Evolutionary conservation across 2,329 filamentous ascomycete species (phyloP).

Genomic region (Cercospora canescens): DNA sequence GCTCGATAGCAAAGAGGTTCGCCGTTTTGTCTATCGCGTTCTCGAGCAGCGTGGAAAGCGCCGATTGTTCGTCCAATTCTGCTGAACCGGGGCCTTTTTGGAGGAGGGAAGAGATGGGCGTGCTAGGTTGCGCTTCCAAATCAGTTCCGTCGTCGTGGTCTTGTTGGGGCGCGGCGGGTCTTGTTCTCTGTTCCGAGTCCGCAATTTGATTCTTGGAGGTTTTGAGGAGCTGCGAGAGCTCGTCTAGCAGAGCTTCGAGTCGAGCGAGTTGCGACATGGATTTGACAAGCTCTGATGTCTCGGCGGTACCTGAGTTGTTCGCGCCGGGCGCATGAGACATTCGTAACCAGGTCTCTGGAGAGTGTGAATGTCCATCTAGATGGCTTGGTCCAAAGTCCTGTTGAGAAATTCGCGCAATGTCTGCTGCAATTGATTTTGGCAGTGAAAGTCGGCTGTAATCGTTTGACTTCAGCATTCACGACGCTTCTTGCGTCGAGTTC

Average conservation of each 20-base stretch:
- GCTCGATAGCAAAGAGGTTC: conserved; percentile 4
- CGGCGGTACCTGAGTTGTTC: not conserved
- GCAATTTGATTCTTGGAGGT: not conserved
- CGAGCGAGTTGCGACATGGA: not conserved
- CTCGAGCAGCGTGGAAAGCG: not conserved
- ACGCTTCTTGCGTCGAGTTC: not conserved
- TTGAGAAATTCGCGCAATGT: not conserved
- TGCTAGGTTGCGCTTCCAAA: not conserved
- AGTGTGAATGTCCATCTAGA: not conserved
- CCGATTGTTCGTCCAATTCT: not conserved
- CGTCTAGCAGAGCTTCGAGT: not conserved
- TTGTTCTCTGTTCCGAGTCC: not conserved
- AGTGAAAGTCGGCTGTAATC: not conserved
- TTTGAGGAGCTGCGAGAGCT: not conserved
- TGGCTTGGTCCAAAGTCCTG: not conserved
- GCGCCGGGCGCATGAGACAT: not conserved
- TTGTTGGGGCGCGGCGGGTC: not conserved
- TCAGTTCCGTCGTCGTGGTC: not conserved
- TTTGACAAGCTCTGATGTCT: not conserved
- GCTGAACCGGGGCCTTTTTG: not conserved
- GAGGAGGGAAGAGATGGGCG: not conserved
- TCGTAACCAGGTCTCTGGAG: not conserved
- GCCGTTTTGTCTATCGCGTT: conserved; percentile 4
- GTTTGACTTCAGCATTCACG: not conserved
- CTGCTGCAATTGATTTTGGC: not conserved